Evolutionary conservation across 2,329 filamentous ascomycete genomes (phyloP).

Genomic region (Pseudocercospora fuligena): DNA sequence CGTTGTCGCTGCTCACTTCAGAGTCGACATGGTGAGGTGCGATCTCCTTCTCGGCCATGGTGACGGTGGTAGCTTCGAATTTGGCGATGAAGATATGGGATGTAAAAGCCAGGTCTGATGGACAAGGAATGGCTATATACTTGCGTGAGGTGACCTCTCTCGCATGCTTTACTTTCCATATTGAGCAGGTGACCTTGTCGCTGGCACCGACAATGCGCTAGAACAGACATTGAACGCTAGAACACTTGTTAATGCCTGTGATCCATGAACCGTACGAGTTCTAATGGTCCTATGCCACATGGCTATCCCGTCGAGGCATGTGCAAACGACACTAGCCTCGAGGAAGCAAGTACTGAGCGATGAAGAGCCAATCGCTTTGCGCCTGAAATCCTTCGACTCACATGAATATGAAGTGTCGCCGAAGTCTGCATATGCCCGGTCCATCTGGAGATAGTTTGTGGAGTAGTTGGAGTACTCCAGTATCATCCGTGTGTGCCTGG

Average conservation of each 20-base stretch:
- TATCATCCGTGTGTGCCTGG: background rate
- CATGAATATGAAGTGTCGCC: no score
- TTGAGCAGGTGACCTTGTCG: background rate
- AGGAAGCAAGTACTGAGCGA: background rate
- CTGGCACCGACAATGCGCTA: background rate
- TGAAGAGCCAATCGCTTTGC: background rate
- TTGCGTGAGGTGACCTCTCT: background rate
- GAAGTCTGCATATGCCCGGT: no score
- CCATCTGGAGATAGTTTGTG: background rate
- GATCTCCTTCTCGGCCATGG: conserved; percentile 7
- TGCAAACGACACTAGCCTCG: background rate
- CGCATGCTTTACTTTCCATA: background rate
- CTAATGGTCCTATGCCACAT: background rate
- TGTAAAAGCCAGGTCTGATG: background rate
- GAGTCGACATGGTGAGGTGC: background rate
- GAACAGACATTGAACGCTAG: background rate
- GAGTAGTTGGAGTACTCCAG: background rate
- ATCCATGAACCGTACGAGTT: no score
- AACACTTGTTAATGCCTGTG: no score
- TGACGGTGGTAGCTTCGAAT: background rate
- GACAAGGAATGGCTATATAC: background rate
- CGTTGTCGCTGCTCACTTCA: conserved; percentile 8
- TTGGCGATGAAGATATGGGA: background rate
- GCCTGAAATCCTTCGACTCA: no score
- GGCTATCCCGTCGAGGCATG: background rate